Base-by-base conservation (phyloP, 768 basidiomycete genomes). In the Peribolospora kevripleyi region DNA sequence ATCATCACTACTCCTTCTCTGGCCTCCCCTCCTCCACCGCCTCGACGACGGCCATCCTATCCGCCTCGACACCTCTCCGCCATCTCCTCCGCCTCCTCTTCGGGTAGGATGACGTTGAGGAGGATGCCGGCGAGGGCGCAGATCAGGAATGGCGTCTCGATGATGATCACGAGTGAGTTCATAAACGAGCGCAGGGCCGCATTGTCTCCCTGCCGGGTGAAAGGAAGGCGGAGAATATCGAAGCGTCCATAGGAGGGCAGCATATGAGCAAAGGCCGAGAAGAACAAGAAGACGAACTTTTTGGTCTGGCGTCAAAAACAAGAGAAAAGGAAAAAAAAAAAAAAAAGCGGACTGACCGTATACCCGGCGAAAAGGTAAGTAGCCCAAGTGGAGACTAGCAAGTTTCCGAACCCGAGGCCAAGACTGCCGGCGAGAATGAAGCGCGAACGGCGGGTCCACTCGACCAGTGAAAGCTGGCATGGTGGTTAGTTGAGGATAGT, bases 101-200 rank as follows among this genome's bases (percentile, higher is more conserved):
- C 58, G 0, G 79, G 78, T 14, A 82, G 61, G 4, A 81, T 67
- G 42, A 74, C 59, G 59, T 80, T 81, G 45, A 81, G 70, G 7
- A 77, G 43, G 8, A 73, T 72, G 5, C 76, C 78, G 5, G 77
- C 72, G 55, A 80, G 64, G 7, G 77, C 80, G 0, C 77, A 66
- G 46, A 71, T 68, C 50, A 81, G 66, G 65, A 83, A 86, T 43
- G 83, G 84, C 2, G 83, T 85, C 57, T 76, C 79, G 55, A 86
- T 66, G 43, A 86, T 68, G 61, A 87, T 86, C 41, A 80, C 79
- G 58, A 86, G 82, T 4, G 81, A 80, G 62, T 78, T 71, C 58
- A 88, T 75, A 50, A 86, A 69, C 0, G 83, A 82, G 57, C 73
- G 68, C 25, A 85, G 67, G 0, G 77, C 80, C 41, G 67, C 70